Evolutionary conservation across 495 filamentous ascomycete species (phyloP), one percentile per base, ranked within the genome.

Genomic region (Talaromyces stipitatus): DNA sequence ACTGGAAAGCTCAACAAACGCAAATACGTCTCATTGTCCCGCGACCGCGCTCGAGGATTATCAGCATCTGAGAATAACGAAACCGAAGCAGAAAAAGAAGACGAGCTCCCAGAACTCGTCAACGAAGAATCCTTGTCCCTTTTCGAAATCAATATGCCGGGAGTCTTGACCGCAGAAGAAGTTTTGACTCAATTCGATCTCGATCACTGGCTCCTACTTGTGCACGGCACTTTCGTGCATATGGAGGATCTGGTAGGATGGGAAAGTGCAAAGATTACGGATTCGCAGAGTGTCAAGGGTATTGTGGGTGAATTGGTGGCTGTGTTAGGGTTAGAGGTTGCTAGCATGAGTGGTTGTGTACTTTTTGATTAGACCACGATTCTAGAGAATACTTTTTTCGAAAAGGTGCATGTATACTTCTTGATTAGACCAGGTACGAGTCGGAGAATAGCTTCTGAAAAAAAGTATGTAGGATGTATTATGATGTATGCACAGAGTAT

Each of bases 271-370:
- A 61, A 74, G 11, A 69, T 88, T 10, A 66, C 67, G 12, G 72
- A 84, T 57, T 65, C 76, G 4, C 68, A 71, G 24, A 73, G 75
- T 0, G 60, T 90, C 26, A 91, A 88, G 68, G 83, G 82, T 0
- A 76, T 84, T 36, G 70, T 94, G 41, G 88, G 82, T 5, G 90
- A 96, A 64, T 69, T 95, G 32, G 87, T 88, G 8, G 88, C 92
- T 6, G 83, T 78, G 3, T 70, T 96, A 38, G 92, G 92, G 2
- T 80, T 82, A 7, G 83, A 85, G 6, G 62, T 91, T 47, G 79
- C 86, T 36, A 69, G 68, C 29, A 69, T 83, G 52, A 79, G 71
- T 52, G 75, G 71, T 0, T 73, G 75, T 27, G 73, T 76, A 27
- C 59, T 78, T 29, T 78, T 57, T 48, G 45, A 48, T 48, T 48